phyloP scores from a whole-genome alignment of 768 basidiomycete genomes.

The Podaxis sp. region DNA sequence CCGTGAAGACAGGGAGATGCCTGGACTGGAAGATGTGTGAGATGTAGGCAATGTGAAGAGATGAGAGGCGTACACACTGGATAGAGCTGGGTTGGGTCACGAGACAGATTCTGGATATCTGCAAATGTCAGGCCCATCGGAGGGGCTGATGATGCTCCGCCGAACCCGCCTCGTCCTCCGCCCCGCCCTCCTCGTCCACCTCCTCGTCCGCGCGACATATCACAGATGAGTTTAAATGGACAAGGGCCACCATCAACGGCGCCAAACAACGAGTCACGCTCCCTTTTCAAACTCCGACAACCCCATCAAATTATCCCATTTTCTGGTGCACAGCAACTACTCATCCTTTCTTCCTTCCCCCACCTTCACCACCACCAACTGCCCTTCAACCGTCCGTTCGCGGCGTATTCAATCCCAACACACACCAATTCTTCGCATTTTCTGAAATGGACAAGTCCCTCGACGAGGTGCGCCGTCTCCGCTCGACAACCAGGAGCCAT shows the following conservation, averaged over 20 bases:
- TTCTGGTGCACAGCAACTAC: constrained; percentile 35
- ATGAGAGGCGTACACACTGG: constrained; percentile 58
- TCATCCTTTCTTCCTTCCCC: constrained; percentile 20
- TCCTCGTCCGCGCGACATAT: constrained; percentile 44
- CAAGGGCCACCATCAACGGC: constrained; percentile 13
- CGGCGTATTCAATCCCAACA: neutral
- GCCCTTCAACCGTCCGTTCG: neutral
- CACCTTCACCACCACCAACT: constrained; percentile 15
- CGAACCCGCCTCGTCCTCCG: constrained; percentile 60
- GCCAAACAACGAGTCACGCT: constrained; percentile 17
- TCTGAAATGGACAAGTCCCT: constrained; percentile 77
- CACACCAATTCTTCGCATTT: too few relatives aligned
- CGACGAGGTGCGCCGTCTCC: constrained; percentile 61
- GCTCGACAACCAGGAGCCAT: constrained; percentile 23
- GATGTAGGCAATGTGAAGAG: constrained; percentile 19
- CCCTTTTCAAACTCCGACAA: constrained; percentile 41
- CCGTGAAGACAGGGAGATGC: constrained; percentile 68
- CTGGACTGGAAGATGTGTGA: constrained; percentile 49
- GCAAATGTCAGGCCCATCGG: constrained; percentile 83
- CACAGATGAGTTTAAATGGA: neutral
- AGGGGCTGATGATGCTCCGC: constrained; percentile 49
- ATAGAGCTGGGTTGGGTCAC: constrained; percentile 77
- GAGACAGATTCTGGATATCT: constrained; percentile 74
- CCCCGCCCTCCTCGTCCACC: constrained; percentile 40
- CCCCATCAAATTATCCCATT: constrained; percentile 27